A percentile compares a stretch with the other conserved stretches of the same genome.
phyloP scores from a whole-genome alignment of 768 basidiomycete species.

The Lentinula aciculospora region DNA sequence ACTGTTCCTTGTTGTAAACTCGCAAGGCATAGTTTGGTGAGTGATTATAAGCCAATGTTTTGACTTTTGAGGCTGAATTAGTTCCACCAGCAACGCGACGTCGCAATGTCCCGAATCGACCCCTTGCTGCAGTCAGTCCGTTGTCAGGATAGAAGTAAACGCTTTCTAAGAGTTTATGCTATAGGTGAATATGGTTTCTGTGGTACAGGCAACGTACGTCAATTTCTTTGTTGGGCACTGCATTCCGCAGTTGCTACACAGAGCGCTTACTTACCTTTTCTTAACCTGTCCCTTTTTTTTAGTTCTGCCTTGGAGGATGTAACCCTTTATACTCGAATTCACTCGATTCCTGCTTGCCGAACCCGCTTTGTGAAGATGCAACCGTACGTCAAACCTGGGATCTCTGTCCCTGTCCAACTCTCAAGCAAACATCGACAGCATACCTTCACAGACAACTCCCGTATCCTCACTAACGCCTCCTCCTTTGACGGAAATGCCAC shows the following conservation, averaged over 20 bases:
- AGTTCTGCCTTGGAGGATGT: conserved; percentile 88
- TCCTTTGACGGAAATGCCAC: conserved; percentile 72
- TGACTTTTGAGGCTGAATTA: neutral
- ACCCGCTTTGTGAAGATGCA: conserved; percentile 63
- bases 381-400: conserved; percentile 40
- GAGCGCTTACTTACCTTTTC: neutral
- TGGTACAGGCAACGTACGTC: conserved; percentile 36
- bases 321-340: conserved; percentile 67
- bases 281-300: neutral
- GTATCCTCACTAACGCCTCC: conserved; percentile 61
- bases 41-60: neutral
- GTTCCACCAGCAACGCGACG: conserved; percentile 32
- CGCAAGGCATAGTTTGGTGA: conserved; percentile 10
- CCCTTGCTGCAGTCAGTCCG: conserved; percentile 47
- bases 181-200: conserved; percentile 52
- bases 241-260: neutral
- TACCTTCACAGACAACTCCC: conserved; percentile 58
- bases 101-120: conserved; percentile 35
- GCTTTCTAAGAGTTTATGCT: conserved; percentile 3
- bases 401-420: neutral
- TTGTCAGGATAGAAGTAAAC: neutral
- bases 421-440: conserved; percentile 30
- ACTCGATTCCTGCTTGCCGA: conserved; percentile 62
- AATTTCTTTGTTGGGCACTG: conserved; percentile 5
- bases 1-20: neutral